Percentiles rank a stretch among this genome's conserved stretches.
phyloP scores from a whole-genome alignment of 352 stramenopile genomes.

The Phytophthora hibernalis region DNA sequence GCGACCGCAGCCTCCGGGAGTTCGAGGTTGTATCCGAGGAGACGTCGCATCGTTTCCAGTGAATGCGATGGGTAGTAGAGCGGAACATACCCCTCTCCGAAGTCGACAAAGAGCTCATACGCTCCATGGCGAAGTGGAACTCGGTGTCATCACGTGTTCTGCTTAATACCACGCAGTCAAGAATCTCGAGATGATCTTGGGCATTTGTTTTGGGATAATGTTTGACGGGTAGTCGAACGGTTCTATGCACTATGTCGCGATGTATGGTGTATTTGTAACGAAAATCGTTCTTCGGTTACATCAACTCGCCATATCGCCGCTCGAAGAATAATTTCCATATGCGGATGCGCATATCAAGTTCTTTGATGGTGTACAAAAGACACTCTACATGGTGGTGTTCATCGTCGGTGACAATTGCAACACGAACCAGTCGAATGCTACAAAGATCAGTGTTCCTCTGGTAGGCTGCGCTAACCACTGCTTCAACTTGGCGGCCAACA shows the following conservation, averaged over 20 bases:
- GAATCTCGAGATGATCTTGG: too few species aligned
- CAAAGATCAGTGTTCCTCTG: too few species aligned
- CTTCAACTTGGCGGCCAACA: neutral
- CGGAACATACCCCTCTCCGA: constrained; percentile 9
- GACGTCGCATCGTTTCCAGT: constrained; percentile 13
- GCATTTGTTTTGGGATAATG: too few species aligned
- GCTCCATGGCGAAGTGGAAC: too few species aligned
- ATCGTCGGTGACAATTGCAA: neutral
- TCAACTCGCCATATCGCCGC: neutral
- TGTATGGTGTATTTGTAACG: neutral
- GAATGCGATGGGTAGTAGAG: constrained; percentile 13
- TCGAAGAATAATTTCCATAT: neutral
- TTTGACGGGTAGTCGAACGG: too few species aligned
- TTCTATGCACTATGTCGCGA: too few species aligned
- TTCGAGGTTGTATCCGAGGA: constrained; percentile 16
- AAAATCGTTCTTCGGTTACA: neutral
- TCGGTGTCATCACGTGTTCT: too few species aligned
- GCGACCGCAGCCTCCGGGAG: neutral
- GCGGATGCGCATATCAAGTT: neutral
- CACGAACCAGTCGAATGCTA: neutral
- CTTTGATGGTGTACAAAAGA: neutral
- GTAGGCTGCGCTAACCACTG: neutral
- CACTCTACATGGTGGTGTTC: neutral
- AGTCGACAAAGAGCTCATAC: constrained; percentile 9
- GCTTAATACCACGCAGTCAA: too few species aligned